These are phyloP conservation scores for Bacidia rubella DNA, from an alignment of 495 filamentous ascomycete species.

Conservation along the genomic window DNA sequence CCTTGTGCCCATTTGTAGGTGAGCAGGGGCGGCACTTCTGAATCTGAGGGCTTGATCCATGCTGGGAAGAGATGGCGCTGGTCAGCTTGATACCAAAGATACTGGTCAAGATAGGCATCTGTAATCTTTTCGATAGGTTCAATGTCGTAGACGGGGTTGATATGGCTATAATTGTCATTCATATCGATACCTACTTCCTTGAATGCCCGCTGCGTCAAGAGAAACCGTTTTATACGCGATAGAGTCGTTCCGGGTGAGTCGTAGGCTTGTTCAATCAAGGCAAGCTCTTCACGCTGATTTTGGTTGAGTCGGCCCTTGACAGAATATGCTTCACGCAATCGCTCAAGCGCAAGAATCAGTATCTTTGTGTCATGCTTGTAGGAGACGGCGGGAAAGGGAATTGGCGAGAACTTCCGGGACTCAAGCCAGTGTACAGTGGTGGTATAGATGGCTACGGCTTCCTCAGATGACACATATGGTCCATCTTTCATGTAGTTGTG, in stretches of 20 bases:
- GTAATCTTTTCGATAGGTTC: slow-evolving; percentile 99
- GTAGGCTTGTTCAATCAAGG: slow-evolving; percentile 96
- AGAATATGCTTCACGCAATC: slow-evolving; percentile 89
- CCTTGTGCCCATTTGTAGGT: slow-evolving; percentile 99
- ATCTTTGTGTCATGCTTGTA: slow-evolving; percentile 99
- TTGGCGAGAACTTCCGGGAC: slow-evolving; percentile 94
- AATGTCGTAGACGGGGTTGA: slow-evolving; percentile 98
- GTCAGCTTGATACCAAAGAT: slow-evolving; percentile 98
- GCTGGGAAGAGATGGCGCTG: slow-evolving; percentile 95
- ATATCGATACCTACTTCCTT: slow-evolving; percentile 99
- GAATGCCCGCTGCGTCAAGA: slow-evolving; percentile 93
- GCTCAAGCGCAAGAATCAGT: slow-evolving; percentile 87
- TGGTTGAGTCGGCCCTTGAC: slow-evolving; percentile 97
- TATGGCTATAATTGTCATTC: slow-evolving; percentile 99
- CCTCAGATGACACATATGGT: slow-evolving; percentile 95
- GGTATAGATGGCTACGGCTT: slow-evolving; percentile 96
- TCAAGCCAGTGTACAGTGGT: slow-evolving; percentile 99
- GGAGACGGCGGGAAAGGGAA: slow-evolving; percentile 96
- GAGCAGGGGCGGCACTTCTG: slow-evolving; percentile 91
- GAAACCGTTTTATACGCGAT: slow-evolving; percentile 93
- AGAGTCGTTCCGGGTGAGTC: slow-evolving; percentile 94
- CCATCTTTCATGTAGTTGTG: slow-evolving; percentile 99
- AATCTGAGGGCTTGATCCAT: slow-evolving; percentile 99
- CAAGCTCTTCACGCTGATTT: slow-evolving; percentile 93
- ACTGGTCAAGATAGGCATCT: slow-evolving; percentile 96